phyloP scores from a whole-genome alignment of 805 yeast species.

The Yamadazyma scolyti region DNA sequence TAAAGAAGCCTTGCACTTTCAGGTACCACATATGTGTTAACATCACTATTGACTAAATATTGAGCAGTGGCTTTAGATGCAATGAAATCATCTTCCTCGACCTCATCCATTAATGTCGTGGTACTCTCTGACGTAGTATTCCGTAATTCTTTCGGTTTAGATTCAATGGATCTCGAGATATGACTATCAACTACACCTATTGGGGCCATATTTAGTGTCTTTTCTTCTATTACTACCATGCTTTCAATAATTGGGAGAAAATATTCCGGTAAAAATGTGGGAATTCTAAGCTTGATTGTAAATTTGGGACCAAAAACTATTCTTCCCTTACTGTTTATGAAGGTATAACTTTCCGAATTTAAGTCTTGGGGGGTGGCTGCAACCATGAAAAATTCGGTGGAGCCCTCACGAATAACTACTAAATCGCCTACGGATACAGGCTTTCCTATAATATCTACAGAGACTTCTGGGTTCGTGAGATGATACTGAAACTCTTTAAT shows the following conservation, averaged over 20 bases:
- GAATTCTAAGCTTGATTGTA: slow-evolving; percentile 49
- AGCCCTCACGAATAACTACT: slow-evolving; percentile 48
- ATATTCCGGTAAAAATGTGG: slow-evolving; percentile 40
- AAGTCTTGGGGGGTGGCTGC: slow-evolving; percentile 48
- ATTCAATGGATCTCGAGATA: slow-evolving; percentile 19
- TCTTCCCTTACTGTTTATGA: slow-evolving; percentile 56
- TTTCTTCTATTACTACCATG: slow-evolving; percentile 27
- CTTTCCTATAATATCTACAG: slow-evolving; percentile 11
- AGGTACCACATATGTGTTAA: slow-evolving; percentile 36
- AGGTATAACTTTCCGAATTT: slow-evolving; percentile 53
- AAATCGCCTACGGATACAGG: slow-evolving; percentile 56
- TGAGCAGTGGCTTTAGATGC: slow-evolving; percentile 33
- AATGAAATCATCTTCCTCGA: slow-evolving; percentile 21
- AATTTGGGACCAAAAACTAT: slow-evolving; percentile 45
- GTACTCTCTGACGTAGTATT: not conserved
- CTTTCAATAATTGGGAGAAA: slow-evolving; percentile 18
- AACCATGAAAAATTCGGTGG: slow-evolving; percentile 49
- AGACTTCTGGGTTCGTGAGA: slow-evolving; percentile 15
- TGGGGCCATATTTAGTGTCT: slow-evolving; percentile 31
- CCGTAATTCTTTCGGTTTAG: slow-evolving; percentile 17
- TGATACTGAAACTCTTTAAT: slow-evolving; percentile 3
- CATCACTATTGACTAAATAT: slow-evolving; percentile 27
- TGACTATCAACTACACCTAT: slow-evolving; percentile 32
- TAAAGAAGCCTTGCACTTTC: slow-evolving; percentile 29
- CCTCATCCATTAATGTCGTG: not conserved